phyloP scores from a whole-genome alignment of 805 yeast species.

The Candida quercuum region DNA sequence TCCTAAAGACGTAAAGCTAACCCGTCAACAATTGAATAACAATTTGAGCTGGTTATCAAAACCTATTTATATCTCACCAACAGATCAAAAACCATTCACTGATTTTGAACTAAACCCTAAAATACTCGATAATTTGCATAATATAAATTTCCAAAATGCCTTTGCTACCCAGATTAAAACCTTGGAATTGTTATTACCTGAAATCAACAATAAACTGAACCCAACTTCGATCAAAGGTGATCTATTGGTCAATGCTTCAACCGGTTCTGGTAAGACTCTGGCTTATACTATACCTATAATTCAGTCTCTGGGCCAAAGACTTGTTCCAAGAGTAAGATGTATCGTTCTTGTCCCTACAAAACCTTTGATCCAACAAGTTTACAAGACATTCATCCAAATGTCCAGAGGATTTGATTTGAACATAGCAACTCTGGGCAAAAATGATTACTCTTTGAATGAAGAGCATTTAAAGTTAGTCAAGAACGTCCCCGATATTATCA shows the following conservation, averaged over 20 bases:
- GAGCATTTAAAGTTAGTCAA: constrained; percentile 49
- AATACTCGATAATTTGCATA: constrained; percentile 41
- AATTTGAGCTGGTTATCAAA: constrained; percentile 61
- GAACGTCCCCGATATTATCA: constrained; percentile 58
- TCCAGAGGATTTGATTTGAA: constrained; percentile 63
- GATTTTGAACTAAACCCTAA: constrained; percentile 39
- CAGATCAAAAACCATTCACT: constrained; percentile 39
- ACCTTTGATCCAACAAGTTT: constrained; percentile 81
- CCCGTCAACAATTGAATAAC: constrained; percentile 27
- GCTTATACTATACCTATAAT: constrained; percentile 84
- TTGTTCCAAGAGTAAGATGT: constrained; percentile 70
- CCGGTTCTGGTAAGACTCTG: constrained; percentile 94
- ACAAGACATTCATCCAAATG: constrained; percentile 51
- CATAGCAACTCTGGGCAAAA: constrained; percentile 54
- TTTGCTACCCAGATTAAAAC: constrained; percentile 76
- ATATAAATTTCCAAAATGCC: constrained; percentile 46
- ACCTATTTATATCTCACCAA: constrained; percentile 54
- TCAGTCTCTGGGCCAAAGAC: constrained; percentile 55
- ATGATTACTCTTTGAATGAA: constrained; percentile 46
- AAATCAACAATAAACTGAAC: constrained; percentile 27
- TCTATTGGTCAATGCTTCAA: constrained; percentile 83
- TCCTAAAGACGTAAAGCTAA: constrained; percentile 44
- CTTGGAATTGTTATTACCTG: constrained; percentile 45
- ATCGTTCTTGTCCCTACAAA: constrained; percentile 85
- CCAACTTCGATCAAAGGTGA: constrained; percentile 47